Conservation (phyloP, 495 filamentous ascomycete species). For the Trichoderma gamsii region DNA sequence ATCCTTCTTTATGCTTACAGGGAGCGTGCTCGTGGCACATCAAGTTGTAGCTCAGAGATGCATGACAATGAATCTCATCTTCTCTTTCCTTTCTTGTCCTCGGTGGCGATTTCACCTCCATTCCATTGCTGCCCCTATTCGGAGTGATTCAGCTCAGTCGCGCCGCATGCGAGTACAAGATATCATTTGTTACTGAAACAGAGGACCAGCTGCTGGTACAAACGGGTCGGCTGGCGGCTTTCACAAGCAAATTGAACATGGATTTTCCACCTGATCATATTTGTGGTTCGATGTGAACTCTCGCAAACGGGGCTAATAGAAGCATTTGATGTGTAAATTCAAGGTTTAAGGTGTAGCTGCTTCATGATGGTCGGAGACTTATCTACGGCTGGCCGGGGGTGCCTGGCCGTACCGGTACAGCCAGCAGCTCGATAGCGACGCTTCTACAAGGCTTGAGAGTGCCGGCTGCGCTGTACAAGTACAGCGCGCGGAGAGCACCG, state of each 20-base stretch:
- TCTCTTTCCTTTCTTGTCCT: neutral
- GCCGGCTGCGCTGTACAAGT: neutral
- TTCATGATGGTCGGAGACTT: neutral
- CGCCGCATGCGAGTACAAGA: neutral
- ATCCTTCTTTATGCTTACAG: no score
- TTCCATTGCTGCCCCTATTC: conserved; percentile 1
- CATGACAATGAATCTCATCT: no score
- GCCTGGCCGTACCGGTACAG: neutral
- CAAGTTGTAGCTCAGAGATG: no score
- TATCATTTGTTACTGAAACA: neutral
- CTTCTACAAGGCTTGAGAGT: neutral
- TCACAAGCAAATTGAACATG: neutral
- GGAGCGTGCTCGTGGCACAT: no score
- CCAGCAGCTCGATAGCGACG: neutral
- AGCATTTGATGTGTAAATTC: neutral
- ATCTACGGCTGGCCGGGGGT: neutral
- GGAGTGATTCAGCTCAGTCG: neutral
- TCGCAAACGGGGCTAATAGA: neutral
- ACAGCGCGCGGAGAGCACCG: neutral
- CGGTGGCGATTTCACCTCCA: neutral
- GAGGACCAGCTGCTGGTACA: neutral
- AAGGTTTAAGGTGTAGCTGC: neutral
- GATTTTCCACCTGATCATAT: neutral
- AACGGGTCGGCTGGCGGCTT: neutral
- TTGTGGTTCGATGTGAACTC: neutral